A percentile compares a stretch with the other conserved stretches of the same genome.
Conservation (phyloP, 768 basidiomycete species). For the Cystofilobasidium macerans region DNA sequence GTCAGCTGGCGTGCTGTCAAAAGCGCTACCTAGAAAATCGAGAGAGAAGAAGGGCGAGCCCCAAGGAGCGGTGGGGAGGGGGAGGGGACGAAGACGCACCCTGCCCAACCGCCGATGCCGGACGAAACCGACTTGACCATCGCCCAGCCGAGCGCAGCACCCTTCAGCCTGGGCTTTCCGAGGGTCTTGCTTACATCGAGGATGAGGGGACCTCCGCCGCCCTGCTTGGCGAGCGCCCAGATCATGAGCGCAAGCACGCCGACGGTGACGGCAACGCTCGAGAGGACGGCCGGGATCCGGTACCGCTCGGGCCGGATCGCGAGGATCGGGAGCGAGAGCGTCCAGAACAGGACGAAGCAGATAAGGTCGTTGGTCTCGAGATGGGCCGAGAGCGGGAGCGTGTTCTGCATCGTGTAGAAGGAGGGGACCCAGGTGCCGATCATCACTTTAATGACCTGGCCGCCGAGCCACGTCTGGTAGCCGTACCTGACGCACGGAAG, state of each 20-base stretch:
- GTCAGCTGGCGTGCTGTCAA: too few relatives aligned
- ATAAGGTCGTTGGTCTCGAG: conserved; percentile 32
- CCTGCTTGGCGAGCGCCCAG: conserved; percentile 27
- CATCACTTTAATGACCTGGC: conserved; percentile 30
- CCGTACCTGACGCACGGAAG: conserved; percentile 22
- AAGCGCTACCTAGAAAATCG: too few relatives aligned
- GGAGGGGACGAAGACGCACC: conserved; percentile 2
- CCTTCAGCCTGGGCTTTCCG: conserved; percentile 27
- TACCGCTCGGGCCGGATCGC: conserved; percentile 32
- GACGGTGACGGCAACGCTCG: conserved; percentile 28
- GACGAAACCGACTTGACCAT: conserved; percentile 22
- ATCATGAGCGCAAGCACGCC: conserved; percentile 29
- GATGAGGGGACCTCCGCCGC: conserved; percentile 32
- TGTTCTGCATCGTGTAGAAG: conserved; percentile 32
- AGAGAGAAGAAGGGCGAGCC: background rate
- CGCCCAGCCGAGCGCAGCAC: conserved; percentile 32
- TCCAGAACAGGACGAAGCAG: conserved; percentile 28
- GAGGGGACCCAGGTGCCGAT: conserved; percentile 27
- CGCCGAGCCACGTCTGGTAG: conserved; percentile 31
- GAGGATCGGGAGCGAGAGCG: conserved; percentile 29
- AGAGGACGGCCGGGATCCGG: conserved; percentile 30
- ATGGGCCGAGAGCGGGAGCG: conserved; percentile 24
- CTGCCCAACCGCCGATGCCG: background rate
- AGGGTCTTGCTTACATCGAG: conserved; percentile 21
- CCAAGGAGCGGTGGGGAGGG: background rate